Evolutionary conservation across 192 early-diverging fungal genomes (phyloP).

Genomic region (Backusella psychrophila): DNA sequence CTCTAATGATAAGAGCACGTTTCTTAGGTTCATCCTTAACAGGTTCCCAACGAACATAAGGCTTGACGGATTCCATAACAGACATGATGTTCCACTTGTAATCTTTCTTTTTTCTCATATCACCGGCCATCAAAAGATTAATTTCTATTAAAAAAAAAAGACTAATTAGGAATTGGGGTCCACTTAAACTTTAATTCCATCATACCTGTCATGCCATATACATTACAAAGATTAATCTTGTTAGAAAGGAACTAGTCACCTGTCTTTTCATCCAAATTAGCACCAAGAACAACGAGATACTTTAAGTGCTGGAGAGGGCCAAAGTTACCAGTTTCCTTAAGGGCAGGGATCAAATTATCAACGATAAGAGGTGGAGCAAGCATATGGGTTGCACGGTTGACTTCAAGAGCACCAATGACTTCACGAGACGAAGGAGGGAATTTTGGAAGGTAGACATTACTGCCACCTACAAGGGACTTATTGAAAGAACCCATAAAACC

Average conservation of each 20-base stretch:
- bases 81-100: background rate
- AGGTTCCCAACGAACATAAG: background rate
- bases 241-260: background rate
- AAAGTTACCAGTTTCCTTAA: background rate
- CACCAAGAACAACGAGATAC: background rate
- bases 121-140: background rate
- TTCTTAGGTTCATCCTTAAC: background rate
- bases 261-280: background rate
- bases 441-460: background rate
- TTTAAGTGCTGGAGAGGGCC: background rate
- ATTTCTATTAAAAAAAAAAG: background rate
- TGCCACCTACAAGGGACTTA: background rate
- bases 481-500: background rate
- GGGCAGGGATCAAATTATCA: background rate
- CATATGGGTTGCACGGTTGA: background rate
- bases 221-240: background rate
- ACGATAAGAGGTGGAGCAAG: slow-evolving; percentile 3
- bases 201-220: background rate
- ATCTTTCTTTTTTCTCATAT: background rate
- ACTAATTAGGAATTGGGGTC: background rate
- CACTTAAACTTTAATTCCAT: background rate
- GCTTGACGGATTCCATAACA: background rate
- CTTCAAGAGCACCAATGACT: background rate
- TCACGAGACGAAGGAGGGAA: background rate
- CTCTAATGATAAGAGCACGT: slow-evolving; percentile 5